A percentile compares a stretch with the other conserved stretches of the same genome.
phyloP scores from a whole-genome alignment of 2,329 filamentous ascomycete species.

The Intubia oerlemansii region DNA sequence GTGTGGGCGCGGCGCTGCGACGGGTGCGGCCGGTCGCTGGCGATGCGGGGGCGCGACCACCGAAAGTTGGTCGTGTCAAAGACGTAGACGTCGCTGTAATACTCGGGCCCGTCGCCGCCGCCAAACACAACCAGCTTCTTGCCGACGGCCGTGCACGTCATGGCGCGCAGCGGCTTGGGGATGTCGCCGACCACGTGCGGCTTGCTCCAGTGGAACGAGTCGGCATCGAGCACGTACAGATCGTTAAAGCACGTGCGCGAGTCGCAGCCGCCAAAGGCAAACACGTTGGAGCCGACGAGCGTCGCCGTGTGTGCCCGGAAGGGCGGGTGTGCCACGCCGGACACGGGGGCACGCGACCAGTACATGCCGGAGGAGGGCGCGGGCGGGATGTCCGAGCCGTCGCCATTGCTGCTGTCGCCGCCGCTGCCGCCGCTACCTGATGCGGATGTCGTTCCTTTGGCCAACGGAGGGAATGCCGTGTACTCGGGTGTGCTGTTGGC shows the following conservation, averaged over 20 bases:
- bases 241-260: slow-evolving; percentile 46
- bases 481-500: no score
- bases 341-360: slow-evolving; percentile 45
- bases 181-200: slow-evolving; percentile 44
- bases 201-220: slow-evolving; percentile 47
- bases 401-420: no score
- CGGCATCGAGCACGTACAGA: slow-evolving; percentile 46
- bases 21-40: slow-evolving; percentile 30
- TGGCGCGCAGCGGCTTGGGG: slow-evolving; percentile 42
- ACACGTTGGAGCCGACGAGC: slow-evolving; percentile 43
- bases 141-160: slow-evolving; percentile 48
- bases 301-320: slow-evolving; percentile 47
- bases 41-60: slow-evolving; percentile 39
- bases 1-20: slow-evolving; percentile 45
- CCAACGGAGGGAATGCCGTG: slow-evolving; percentile 32
- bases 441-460: no score
- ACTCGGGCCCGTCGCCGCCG: slow-evolving; percentile 46
- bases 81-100: slow-evolving; percentile 53
- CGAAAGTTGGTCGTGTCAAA: slow-evolving; percentile 49
- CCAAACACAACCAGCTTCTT: slow-evolving; percentile 52
- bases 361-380: slow-evolving; percentile 53
- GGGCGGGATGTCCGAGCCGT: slow-evolving; percentile 35
- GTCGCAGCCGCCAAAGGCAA: slow-evolving; percentile 49
- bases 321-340: slow-evolving; percentile 36
- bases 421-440: no score